Percentiles rank a stretch among this genome's conserved stretches.
These are phyloP conservation scores for Marasmius fiardii DNA, from an alignment of 1,284 basidiomycete species.

Conservation along the genomic window DNA sequence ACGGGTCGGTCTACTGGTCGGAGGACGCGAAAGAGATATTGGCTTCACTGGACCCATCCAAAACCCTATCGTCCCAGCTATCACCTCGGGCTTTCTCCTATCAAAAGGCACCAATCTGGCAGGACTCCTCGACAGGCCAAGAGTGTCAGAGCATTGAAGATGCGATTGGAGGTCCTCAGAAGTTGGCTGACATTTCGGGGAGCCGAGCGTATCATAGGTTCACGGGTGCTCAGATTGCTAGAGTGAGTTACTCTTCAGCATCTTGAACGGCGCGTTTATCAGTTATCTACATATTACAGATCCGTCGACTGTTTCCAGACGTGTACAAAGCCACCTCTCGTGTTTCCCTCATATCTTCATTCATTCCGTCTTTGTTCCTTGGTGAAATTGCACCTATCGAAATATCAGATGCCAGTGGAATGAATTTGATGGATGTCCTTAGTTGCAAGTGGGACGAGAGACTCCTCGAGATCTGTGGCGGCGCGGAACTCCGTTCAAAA, in stretches of 20 bases:
- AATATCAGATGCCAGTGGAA: conserved; percentile 84
- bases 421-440: conserved; percentile 81
- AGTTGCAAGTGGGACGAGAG: conserved; percentile 68
- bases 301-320: conserved; percentile 55
- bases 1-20: conserved; percentile 89
- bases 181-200: conserved; percentile 74
- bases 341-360: conserved; percentile 82
- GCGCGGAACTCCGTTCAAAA: conserved; percentile 65
- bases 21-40: conserved; percentile 51
- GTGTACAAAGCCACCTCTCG: conserved; percentile 66
- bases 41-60: conserved; percentile 46
- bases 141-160: conserved; percentile 74
- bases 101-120: conserved; percentile 82
- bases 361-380: conserved; percentile 78
- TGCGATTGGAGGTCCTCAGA: conserved; percentile 65
- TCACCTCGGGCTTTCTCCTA: conserved; percentile 68
- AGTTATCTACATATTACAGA: conserved; percentile 41
- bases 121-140: conserved; percentile 81
- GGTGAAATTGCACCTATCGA: conserved; percentile 69
- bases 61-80: conserved; percentile 54
- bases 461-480: conserved; percentile 61
- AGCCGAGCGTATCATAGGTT: conserved; percentile 88
- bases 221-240: conserved; percentile 83
- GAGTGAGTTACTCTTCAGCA: conserved; percentile 38
- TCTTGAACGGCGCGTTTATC: neutral